Evolutionary conservation across 768 basidiomycete genomes (phyloP).

Genomic region (Termitomyces sp.): DNA sequence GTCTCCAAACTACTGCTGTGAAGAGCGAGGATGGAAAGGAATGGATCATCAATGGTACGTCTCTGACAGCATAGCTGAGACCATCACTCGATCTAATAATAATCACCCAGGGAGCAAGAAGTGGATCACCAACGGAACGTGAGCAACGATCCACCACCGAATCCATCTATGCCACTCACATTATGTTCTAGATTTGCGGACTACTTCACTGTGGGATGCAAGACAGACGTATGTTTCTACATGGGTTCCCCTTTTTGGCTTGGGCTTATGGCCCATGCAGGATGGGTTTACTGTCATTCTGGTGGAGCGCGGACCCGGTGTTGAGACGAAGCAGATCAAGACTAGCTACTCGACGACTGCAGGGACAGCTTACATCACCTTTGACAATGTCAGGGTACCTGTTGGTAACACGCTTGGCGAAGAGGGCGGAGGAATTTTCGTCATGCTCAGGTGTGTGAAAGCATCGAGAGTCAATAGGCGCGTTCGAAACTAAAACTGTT

Average conservation of each 20-base stretch:
- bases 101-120: constrained; percentile 58
- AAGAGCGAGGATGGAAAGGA: constrained; percentile 80
- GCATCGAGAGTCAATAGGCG: too few species aligned
- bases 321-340: constrained; percentile 72
- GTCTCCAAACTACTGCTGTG: constrained; percentile 71
- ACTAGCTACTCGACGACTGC: constrained; percentile 81
- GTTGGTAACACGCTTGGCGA: constrained; percentile 76
- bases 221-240: constrained; percentile 40
- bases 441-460: constrained; percentile 23
- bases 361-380: constrained; percentile 82
- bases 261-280: constrained; percentile 19
- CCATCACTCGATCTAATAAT: background rate
- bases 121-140: constrained; percentile 81
- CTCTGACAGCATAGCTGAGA: background rate
- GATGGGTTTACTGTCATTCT: constrained; percentile 39
- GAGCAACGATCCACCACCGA: constrained; percentile 18
- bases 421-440: constrained; percentile 30
- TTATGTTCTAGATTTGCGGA: constrained; percentile 37
- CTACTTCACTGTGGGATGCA: constrained; percentile 72
- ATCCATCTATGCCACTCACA: background rate
- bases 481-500: background rate
- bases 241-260: constrained; percentile 50
- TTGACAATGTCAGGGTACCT: constrained; percentile 83
- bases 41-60: constrained; percentile 75
- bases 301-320: constrained; percentile 35